Base-by-base conservation (phyloP, 352 stramenopile genomes). In the Phytopythium vexans region DNA sequence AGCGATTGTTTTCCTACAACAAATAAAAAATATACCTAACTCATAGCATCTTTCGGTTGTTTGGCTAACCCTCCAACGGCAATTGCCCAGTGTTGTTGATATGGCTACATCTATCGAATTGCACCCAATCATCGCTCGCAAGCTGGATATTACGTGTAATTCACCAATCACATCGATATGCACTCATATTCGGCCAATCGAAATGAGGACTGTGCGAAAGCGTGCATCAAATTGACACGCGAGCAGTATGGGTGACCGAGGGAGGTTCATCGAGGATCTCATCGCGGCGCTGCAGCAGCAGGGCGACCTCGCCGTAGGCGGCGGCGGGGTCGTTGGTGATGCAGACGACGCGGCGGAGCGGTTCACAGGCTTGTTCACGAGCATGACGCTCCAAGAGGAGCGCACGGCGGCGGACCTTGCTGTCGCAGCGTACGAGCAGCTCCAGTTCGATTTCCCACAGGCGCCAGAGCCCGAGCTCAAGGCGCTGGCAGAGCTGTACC, bases 361-460 rank as follows among this genome's bases (percentile, higher is more conserved):
- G 27, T 41, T 49, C 50, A 70, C 51, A 21, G 54, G 64, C 3
- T 52, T 73, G 27, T 73, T 73, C 44, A 44, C 32, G 38, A 11
- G 8, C 51, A 2, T 51, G 44, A 7, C 44, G 37, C 33, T 50
- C 51, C 4, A 48, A 8, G 7, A 32, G 31, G 31, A 51, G 37
- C 32, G 14, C 27, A 1, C 43, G 60, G 39, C 58, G 6, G 15
- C 49, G 46, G 51, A 56, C 40, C 14, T 79, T 38, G 70, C 68
- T 32, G 49, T 16, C 33, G 51, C 52, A 7, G 77, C 73, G 27
- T 76, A 88, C 54, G 62, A 62, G 36, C 54, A 66, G 49, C 59
- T 88, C 40, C 77, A 88, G 60, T 86, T 74, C 40, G 77, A 88
- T 55, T 88, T 73, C 49, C 77, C 77, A 0, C 60, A 76, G 36